Conservation (phyloP, 2,329 filamentous ascomycete species). For the Byssoonygena ceratinophila region DNA sequence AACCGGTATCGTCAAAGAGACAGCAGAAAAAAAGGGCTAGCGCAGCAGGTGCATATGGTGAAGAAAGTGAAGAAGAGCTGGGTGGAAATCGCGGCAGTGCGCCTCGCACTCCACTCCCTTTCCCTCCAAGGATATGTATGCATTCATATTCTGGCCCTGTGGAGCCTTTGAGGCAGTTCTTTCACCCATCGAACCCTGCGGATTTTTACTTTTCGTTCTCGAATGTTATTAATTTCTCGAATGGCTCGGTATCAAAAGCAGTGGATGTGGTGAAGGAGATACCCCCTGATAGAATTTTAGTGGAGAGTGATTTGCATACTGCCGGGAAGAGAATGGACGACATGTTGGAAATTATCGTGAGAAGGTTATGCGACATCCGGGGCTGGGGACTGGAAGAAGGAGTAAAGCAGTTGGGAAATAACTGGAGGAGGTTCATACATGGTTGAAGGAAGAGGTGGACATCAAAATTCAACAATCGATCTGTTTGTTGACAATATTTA, state of each 20-base stretch:
- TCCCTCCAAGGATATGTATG: conserved; percentile 79
- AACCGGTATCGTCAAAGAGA: conserved; percentile 40
- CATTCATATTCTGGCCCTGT: conserved; percentile 81
- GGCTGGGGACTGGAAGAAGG: conserved; percentile 67
- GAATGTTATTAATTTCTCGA: conserved; percentile 63
- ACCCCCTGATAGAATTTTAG: conserved; percentile 66
- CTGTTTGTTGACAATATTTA: no score
- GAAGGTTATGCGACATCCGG: conserved; percentile 66
- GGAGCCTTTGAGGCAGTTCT: conserved; percentile 67
- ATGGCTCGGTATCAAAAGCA: conserved; percentile 44
- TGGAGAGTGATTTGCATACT: conserved; percentile 82
- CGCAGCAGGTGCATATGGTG: conserved; percentile 23
- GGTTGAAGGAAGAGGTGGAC: conserved; percentile 35
- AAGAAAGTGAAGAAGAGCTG: conserved; percentile 22
- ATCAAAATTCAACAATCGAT: no score
- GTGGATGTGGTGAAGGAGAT: conserved; percentile 59
- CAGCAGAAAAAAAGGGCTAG: conserved; percentile 32
- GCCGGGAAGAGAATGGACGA: conserved; percentile 74
- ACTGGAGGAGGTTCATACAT: conserved; percentile 69
- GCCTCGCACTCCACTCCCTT: conserved; percentile 45
- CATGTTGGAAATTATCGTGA: conserved; percentile 61
- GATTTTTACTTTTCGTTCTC: conserved; percentile 85
- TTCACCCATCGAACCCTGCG: conserved; percentile 60
- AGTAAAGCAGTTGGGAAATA: conserved; percentile 54
- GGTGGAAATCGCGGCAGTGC: conserved; percentile 15